Percentiles rank a stretch among this genome's conserved stretches.
Evolutionary conservation across 1,284 basidiomycete genomes (phyloP).

Genomic region (Vanrija pseudolonga): DNA sequence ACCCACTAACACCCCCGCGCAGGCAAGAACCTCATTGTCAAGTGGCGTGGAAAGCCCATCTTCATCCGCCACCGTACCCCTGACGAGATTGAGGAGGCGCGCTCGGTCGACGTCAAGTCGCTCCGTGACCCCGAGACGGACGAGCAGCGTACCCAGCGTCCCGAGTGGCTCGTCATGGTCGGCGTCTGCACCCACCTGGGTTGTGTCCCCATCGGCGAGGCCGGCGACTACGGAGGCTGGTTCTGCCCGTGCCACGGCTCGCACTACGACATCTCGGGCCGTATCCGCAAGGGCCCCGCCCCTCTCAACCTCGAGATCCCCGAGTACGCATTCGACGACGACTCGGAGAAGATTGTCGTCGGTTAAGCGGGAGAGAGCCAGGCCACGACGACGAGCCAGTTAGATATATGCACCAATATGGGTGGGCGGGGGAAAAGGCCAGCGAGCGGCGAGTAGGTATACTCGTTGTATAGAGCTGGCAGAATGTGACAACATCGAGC

Average conservation of each 20-base stretch:
- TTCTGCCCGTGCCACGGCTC: slow-evolving; percentile 99
- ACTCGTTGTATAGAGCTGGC: background rate
- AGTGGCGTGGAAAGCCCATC: slow-evolving; percentile 99
- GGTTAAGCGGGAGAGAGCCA: slow-evolving; percentile 58
- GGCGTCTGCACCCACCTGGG: slow-evolving; percentile 98
- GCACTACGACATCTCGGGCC: slow-evolving; percentile 81
- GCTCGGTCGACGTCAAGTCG: slow-evolving; percentile 73
- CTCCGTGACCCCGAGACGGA: slow-evolving; percentile 93
- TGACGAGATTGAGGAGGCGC: slow-evolving; percentile 91
- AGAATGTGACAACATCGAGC: slow-evolving; percentile 4
- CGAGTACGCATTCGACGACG: slow-evolving; percentile 80
- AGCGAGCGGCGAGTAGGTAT: background rate
- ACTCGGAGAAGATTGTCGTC: slow-evolving; percentile 81
- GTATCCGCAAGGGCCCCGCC: slow-evolving; percentile 90
- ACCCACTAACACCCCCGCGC: background rate
- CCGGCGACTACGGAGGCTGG: slow-evolving; percentile 98
- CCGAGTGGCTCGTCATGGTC: slow-evolving; percentile 97
- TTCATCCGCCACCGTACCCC: slow-evolving; percentile 96
- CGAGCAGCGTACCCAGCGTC: slow-evolving; percentile 82
- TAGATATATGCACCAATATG: slow-evolving; percentile 5
- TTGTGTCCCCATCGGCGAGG: slow-evolving; percentile 97
- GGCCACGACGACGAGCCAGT: background rate
- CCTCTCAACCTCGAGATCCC: slow-evolving; percentile 94
- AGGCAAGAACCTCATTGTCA: slow-evolving; percentile 71
- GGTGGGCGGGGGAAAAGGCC: background rate